A percentile compares a stretch with the other conserved stretches of the same genome.
These are phyloP conservation scores for Bidens hawaiensis DNA, from an alignment of 140 eudicot genomes.

Conservation along the genomic window DNA sequence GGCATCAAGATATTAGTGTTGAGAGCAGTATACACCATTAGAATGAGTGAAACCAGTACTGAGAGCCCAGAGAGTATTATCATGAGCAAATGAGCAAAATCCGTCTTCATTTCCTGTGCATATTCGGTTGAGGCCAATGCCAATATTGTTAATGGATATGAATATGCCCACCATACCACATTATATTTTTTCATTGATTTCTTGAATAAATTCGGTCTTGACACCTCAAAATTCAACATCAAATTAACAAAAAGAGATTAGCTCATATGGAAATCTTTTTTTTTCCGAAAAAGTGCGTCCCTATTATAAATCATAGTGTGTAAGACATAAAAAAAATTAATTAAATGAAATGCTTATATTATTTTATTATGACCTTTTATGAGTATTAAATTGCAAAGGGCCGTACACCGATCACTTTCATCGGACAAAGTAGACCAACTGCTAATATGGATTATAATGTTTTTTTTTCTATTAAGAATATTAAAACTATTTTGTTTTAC, in stretches of 20 bases:
- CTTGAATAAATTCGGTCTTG: constrained; percentile 63
- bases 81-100: constrained; percentile 47
- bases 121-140: constrained; percentile 71
- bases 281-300: neutral
- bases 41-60: constrained; percentile 36
- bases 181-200: constrained; percentile 62
- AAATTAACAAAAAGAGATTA: neutral
- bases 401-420: neutral
- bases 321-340: too few species aligned
- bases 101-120: constrained; percentile 50
- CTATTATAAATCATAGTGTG: neutral
- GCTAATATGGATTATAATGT: too few species aligned
- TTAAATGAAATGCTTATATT: too few species aligned
- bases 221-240: constrained; percentile 8
- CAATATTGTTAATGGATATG: constrained; percentile 55
- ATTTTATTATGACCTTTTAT: too few species aligned
- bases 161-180: constrained; percentile 88
- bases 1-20: constrained; percentile 34
- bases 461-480: too few species aligned
- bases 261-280: neutral
- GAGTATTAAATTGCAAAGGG: neutral
- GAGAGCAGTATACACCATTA: constrained; percentile 48
- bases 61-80: constrained; percentile 44
- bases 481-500: too few species aligned
- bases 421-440: neutral